phyloP scores from a whole-genome alignment of 371 early-diverging fungal species.

The Mucor sp. region DNA sequence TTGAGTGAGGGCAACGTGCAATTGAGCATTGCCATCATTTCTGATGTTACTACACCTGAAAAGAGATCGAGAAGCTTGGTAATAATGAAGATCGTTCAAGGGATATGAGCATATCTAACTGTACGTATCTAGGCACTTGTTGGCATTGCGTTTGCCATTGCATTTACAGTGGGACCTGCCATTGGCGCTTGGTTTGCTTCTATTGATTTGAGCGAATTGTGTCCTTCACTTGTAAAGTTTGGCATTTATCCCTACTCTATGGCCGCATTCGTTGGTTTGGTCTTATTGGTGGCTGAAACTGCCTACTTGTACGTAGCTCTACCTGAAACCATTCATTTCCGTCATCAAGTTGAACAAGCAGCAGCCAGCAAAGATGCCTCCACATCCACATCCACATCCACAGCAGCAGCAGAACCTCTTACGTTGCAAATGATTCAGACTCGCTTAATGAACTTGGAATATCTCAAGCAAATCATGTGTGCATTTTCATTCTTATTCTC shows the following conservation, averaged over 20 bases:
- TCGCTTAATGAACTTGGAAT: slow-evolving; percentile 44
- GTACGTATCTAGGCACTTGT: slow-evolving; percentile 74
- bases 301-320: slow-evolving; percentile 70
- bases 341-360: slow-evolving; percentile 6
- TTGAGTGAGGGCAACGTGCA: slow-evolving; percentile 97
- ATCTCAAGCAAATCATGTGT: slow-evolving; percentile 78
- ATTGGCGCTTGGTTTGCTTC: slow-evolving; percentile 91
- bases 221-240: slow-evolving; percentile 55
- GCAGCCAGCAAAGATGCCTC: not conserved
- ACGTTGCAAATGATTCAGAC: slow-evolving; percentile 14
- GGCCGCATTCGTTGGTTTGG: slow-evolving; percentile 85
- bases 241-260: slow-evolving; percentile 78
- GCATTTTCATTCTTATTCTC: slow-evolving; percentile 90
- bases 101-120: not conserved
- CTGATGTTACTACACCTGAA: slow-evolving; percentile 85
- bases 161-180: slow-evolving; percentile 95
- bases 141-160: slow-evolving; percentile 95
- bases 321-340: slow-evolving; percentile 75
- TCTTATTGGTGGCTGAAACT: slow-evolving; percentile 79
- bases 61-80: slow-evolving; percentile 80
- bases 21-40: slow-evolving; percentile 92
- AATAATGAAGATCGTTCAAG: not conserved
- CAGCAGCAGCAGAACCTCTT: not conserved
- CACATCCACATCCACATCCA: not conserved
- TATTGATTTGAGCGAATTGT: slow-evolving; percentile 58